These are phyloP conservation scores for Apiospora pterosperma DNA, from an alignment of 2,329 filamentous ascomycete species.

Conservation along the genomic window DNA sequence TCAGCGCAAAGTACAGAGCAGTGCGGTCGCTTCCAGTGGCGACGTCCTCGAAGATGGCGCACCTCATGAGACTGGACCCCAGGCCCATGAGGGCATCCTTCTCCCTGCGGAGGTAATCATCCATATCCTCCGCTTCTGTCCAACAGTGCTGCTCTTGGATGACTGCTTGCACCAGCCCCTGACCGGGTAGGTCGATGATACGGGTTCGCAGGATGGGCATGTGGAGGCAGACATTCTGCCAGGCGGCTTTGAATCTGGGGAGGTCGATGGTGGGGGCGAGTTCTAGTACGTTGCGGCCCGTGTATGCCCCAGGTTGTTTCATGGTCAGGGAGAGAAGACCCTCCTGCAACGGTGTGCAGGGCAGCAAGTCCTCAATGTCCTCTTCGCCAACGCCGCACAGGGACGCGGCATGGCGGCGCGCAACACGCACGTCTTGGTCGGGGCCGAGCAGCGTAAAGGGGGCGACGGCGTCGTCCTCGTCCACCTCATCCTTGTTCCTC, in stretches of 20 bases:
- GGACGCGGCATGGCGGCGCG: conserved; percentile 40
- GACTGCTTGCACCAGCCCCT: conserved; percentile 15
- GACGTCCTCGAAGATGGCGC: not conserved
- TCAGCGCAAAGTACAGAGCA: not conserved
- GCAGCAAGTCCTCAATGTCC: conserved; percentile 2
- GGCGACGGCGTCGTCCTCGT: not conserved
- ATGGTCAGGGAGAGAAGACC: not conserved
- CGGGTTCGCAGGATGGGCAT: conserved; percentile 2
- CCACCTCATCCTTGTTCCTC: not conserved
- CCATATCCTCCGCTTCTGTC: not conserved
- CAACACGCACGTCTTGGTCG: conserved; percentile 18
- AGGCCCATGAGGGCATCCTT: not conserved
- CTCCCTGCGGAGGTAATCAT: not conserved
- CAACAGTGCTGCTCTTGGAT: not conserved
- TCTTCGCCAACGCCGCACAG: not conserved
- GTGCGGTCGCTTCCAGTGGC: not conserved
- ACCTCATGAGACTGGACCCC: not conserved
- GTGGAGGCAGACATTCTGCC: not conserved
- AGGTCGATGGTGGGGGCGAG: not conserved
- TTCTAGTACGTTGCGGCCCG: conserved; percentile 15
- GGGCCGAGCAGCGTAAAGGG: conserved; percentile 18
- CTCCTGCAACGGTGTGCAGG: conserved; percentile 5
- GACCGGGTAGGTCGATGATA: conserved; percentile 1
- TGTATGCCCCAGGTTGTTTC: conserved; percentile 19
- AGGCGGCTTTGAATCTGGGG: not conserved